phyloP scores from a whole-genome alignment of 306 rosid species.

The Castanopsis chinensis region DNA sequence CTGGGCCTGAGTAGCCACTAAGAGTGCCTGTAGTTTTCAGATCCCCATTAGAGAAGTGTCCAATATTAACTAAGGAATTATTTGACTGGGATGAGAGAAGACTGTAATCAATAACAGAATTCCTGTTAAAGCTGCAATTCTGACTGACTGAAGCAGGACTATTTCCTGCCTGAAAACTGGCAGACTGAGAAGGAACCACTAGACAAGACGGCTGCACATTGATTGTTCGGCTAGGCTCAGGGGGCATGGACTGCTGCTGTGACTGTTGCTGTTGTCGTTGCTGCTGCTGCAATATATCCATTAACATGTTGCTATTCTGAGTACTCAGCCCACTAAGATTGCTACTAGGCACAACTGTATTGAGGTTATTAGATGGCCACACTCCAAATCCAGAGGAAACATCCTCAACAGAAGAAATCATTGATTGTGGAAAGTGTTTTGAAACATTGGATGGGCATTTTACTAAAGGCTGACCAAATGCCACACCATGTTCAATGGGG shows the following conservation, averaged over 20 bases:
- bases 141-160: constrained; percentile 47
- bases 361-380: constrained; percentile 44
- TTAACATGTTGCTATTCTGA: constrained; percentile 36
- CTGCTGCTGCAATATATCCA: constrained; percentile 38
- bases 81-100: constrained; percentile 43
- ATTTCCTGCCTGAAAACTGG: constrained; percentile 37
- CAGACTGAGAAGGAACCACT: constrained; percentile 50
- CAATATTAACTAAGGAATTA: constrained; percentile 31
- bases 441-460: constrained; percentile 42
- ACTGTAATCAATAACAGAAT: constrained; percentile 45
- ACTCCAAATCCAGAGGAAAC: constrained; percentile 43
- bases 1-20: constrained; percentile 29
- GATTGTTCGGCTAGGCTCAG: constrained; percentile 47
- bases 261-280: constrained; percentile 17
- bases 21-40: constrained; percentile 27
- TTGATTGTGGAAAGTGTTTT: constrained; percentile 40
- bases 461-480: constrained; percentile 46
- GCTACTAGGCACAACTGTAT: constrained; percentile 35
- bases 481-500: constrained; percentile 42
- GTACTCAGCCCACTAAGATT: constrained; percentile 34
- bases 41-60: constrained; percentile 36
- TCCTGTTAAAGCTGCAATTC: constrained; percentile 41
- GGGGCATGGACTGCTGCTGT: constrained; percentile 32
- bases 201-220: constrained; percentile 65
- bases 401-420: constrained; percentile 40